Percentiles rank a stretch among this genome's conserved stretches.
Evolutionary conservation across 1,139 yeast species (phyloP).

Genomic region (Eremothecium cymbalariae): DNA sequence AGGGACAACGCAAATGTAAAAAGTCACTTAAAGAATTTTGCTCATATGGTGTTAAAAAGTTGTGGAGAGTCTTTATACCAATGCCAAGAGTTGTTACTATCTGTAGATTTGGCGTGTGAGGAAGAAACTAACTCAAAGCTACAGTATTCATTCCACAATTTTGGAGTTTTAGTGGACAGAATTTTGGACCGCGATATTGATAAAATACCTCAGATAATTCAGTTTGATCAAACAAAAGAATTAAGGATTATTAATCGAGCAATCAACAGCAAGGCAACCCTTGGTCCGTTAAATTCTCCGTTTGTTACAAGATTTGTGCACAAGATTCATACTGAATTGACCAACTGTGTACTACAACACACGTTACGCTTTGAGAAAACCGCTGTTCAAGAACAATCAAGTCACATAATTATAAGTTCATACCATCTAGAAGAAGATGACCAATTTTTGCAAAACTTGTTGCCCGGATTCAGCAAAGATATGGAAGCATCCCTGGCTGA

Average conservation of each 20-base stretch:
- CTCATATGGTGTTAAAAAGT: conserved; percentile 23
- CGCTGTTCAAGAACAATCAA: conserved; percentile 12
- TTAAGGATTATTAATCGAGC: conserved; percentile 14
- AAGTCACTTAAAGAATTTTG: conserved; percentile 25
- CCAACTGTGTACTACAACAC: conserved; percentile 1
- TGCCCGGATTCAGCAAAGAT: conserved; percentile 14
- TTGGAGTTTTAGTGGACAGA: conserved; percentile 1
- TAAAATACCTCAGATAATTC: conserved; percentile 10
- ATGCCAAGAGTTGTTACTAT: conserved; percentile 15
- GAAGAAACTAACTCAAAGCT: neutral
- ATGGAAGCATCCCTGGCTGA: conserved; percentile 18
- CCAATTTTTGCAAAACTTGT: conserved; percentile 10
- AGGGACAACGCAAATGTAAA: conserved; percentile 18
- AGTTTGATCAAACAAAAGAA: conserved; percentile 13
- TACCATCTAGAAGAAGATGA: conserved; percentile 17
- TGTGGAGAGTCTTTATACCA: conserved; percentile 14
- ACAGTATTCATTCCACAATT: neutral
- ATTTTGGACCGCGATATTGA: conserved; percentile 3
- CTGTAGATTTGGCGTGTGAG: conserved; percentile 7
- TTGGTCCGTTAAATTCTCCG: neutral
- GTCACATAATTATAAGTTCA: conserved; percentile 11
- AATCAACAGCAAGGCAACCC: conserved; percentile 1
- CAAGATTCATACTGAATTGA: conserved; percentile 1
- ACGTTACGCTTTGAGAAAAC: conserved; percentile 6
- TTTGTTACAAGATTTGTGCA: conserved; percentile 5